These are phyloP conservation scores for Linderniella brevidens DNA, from an alignment of 257 asterid species.

Conservation along the genomic window DNA sequence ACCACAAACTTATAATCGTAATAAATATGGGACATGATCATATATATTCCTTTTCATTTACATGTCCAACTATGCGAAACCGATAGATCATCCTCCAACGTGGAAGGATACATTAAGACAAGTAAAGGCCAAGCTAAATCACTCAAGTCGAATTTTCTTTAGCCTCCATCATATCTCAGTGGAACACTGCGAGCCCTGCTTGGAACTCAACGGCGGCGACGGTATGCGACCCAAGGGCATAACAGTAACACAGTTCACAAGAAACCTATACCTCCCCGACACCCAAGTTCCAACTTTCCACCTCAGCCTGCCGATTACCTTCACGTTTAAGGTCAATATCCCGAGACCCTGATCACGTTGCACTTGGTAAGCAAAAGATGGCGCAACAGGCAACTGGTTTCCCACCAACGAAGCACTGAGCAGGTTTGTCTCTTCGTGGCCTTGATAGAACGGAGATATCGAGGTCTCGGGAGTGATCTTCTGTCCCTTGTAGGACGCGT, in stretches of 20 bases:
- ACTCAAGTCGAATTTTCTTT: background rate
- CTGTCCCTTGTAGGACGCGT: slow-evolving; percentile 66
- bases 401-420: slow-evolving; percentile 55
- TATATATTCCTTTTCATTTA: too few species aligned
- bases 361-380: slow-evolving; percentile 49
- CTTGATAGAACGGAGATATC: slow-evolving; percentile 71
- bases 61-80: too few species aligned
- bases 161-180: slow-evolving; percentile 29
- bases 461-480: slow-evolving; percentile 40
- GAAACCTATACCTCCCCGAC: slow-evolving; percentile 71
- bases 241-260: slow-evolving; percentile 43
- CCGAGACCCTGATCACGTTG: slow-evolving; percentile 43
- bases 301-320: slow-evolving; percentile 48
- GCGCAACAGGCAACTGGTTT: slow-evolving; percentile 46
- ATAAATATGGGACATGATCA: too few species aligned
- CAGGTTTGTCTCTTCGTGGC: slow-evolving; percentile 40
- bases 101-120: too few species aligned
- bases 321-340: slow-evolving; percentile 25
- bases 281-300: slow-evolving; percentile 97
- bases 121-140: too few species aligned
- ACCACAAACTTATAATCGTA: too few species aligned
- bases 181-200: slow-evolving; percentile 62
- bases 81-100: too few species aligned
- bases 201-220: slow-evolving; percentile 39
- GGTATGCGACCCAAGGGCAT: slow-evolving; percentile 56